Base-by-base conservation (phyloP, 2,329 filamentous ascomycete species). In the Sporothrix luriei region DNA sequence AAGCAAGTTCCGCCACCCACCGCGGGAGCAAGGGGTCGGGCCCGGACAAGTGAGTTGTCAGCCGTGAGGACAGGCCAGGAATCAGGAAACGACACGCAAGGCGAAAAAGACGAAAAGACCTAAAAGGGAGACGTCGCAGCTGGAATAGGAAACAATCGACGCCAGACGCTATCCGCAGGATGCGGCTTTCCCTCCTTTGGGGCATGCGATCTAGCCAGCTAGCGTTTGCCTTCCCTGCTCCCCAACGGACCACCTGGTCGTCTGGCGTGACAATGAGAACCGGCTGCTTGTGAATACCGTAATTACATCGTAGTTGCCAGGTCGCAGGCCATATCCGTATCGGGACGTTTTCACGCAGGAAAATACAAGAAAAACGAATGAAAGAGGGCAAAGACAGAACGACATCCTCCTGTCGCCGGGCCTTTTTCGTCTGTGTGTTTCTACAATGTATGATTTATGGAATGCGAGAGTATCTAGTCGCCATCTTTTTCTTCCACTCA, bases 1-100 rank as follows among this genome's bases (percentile, higher is more conserved):
- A 62, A 38, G 57, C 57, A 62, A 33, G 40, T 43, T 46, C 38
- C 21, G 57, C 57, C 57, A 46, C 57, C 57, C 61, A 33, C 21
- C 43, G 40, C 26, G 61, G 40, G 40, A 64, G 61, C 61, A 48
- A 64, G 61, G 57, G 61, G 21, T 46, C 21, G n/a, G 10, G 26
- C 19, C 57, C 57, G 38, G 57, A 11, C 38, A 24, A 43, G 51
- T 14, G 51, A 46, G 7, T n/a, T 7, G 33, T 6, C 6, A 33
- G 33, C 33, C 33, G 33, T 33, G 33, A 33, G 29, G 29, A 33
- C 4, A 33, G 6, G 29, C 4, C 29, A 33, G 29, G 29, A 33
- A n/a, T n/a, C n/a, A n/a, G n/a, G n/a, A n/a, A 29, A 29, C 3
- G 29, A 5, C 33, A 33, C 33, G 33, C n/a, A n/a, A n/a, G n/a